Evolutionary conservation across 257 asterid genomes (phyloP).

Genomic region (Fraxinus excelsior): DNA sequence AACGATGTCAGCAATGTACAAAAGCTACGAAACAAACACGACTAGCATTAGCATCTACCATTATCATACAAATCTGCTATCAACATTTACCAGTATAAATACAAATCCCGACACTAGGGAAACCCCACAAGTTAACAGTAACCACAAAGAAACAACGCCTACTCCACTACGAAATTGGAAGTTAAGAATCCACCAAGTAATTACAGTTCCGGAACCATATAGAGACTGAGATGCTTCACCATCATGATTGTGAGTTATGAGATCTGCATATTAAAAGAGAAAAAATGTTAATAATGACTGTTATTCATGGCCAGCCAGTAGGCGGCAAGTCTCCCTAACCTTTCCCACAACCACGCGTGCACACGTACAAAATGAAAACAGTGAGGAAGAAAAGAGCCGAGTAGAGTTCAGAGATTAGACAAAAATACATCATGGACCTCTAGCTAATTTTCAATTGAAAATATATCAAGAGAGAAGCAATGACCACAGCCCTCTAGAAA

Average conservation of each 20-base stretch:
- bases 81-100: conserved; percentile 25
- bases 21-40: conserved; percentile 3
- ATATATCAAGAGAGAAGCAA: neutral
- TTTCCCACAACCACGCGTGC: neutral
- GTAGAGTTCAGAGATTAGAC: neutral
- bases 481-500: neutral
- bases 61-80: conserved; percentile 20
- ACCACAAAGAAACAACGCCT: neutral
- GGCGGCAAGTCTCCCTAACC: neutral
- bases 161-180: conserved; percentile 19
- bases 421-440: neutral
- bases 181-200: conserved; percentile 15
- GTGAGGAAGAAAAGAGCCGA: neutral
- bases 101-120: conserved; percentile 17
- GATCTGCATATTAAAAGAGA: conserved; percentile 30
- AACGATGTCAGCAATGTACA: conserved; percentile 28
- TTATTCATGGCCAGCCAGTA: neutral
- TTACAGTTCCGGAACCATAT: conserved; percentile 5
- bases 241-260: conserved; percentile 26
- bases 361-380: neutral
- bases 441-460: neutral
- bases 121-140: neutral
- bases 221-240: conserved; percentile 3
- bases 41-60: conserved; percentile 23
- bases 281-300: neutral